Percentiles rank a stretch among this genome's conserved stretches.
phyloP scores from a whole-genome alignment of 805 yeast species.

The Torulaspora indica region DNA sequence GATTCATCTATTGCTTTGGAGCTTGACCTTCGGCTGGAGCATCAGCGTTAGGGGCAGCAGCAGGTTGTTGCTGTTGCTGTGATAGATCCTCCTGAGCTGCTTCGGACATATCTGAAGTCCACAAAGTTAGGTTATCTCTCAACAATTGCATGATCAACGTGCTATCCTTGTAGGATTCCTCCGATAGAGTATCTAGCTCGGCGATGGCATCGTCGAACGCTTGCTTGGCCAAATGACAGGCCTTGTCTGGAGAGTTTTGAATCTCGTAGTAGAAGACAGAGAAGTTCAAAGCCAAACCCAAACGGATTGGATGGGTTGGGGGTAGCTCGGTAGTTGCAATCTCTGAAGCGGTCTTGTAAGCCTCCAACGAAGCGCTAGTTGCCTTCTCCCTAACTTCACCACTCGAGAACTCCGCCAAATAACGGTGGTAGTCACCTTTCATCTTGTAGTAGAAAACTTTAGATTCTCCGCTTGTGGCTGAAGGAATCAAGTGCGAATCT shows the following conservation, averaged over 20 bases:
- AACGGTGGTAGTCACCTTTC: slow-evolving; percentile 99
- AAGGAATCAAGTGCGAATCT: slow-evolving; percentile 83
- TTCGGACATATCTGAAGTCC: slow-evolving; percentile 94
- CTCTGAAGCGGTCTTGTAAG: slow-evolving; percentile 92
- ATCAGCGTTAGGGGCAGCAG: slow-evolving; percentile 32
- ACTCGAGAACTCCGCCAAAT: slow-evolving; percentile 92
- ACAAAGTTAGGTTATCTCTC: slow-evolving; percentile 95
- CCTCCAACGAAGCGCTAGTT: slow-evolving; percentile 87
- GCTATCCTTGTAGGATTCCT: slow-evolving; percentile 97
- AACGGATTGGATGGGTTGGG: slow-evolving; percentile 97
- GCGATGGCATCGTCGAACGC: slow-evolving; percentile 99
- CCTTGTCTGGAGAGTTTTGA: slow-evolving; percentile 96
- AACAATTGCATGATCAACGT: slow-evolving; percentile 98
- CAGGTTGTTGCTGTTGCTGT: slow-evolving; percentile 29
- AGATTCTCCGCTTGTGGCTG: slow-evolving; percentile 95
- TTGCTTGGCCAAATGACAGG: slow-evolving; percentile 97
- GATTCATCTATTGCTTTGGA: slow-evolving; percentile 23
- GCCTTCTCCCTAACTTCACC: slow-evolving; percentile 89
- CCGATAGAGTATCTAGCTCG: slow-evolving; percentile 94
- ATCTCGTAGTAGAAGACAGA: slow-evolving; percentile 98
- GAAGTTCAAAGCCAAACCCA: slow-evolving; percentile 96
- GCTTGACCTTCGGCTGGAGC: slow-evolving; percentile 29
- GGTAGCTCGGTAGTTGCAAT: slow-evolving; percentile 96
- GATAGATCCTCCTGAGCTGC: slow-evolving; percentile 58
- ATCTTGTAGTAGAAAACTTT: slow-evolving; percentile 97